Evolutionary conservation across 495 filamentous ascomycete species (phyloP).

Genomic region (Clohesyomyces aquaticus): DNA sequence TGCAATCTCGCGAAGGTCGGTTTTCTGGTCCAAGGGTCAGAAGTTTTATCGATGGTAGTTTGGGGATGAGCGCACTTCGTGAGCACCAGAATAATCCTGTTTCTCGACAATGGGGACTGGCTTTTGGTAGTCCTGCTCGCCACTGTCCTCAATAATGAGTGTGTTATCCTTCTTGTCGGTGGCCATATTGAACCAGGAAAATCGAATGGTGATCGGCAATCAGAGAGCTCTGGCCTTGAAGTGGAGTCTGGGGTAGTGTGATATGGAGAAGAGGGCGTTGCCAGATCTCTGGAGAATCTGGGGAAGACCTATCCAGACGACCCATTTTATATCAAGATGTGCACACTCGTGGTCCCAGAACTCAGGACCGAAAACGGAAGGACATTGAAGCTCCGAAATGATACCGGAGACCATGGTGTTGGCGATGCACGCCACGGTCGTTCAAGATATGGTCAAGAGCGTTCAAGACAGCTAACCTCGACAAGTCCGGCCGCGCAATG

Average conservation of each 20-base stretch:
- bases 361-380: neutral
- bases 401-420: neutral
- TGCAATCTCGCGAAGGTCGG: constrained; percentile 9
- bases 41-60: too few species aligned
- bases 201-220: neutral
- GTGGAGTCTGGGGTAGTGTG: neutral
- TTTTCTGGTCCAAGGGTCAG: constrained; percentile 53
- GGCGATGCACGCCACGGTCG: neutral
- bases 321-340: neutral
- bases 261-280: neutral
- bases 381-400: neutral
- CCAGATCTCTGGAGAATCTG: neutral
- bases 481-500: neutral
- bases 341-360: neutral
- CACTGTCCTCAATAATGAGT: neutral
- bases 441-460: neutral
- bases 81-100: constrained; percentile 50
- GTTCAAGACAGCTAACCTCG: neutral
- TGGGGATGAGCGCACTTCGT: too few species aligned
- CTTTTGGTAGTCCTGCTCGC: constrained; percentile 6
- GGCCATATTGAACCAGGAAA: neutral
- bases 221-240: neutral
- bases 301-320: neutral
- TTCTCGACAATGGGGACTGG: constrained; percentile 11
- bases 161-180: constrained; percentile 9